Conservation (phyloP, 1,284 basidiomycete species). For the Porodaedalea pini region DNA sequence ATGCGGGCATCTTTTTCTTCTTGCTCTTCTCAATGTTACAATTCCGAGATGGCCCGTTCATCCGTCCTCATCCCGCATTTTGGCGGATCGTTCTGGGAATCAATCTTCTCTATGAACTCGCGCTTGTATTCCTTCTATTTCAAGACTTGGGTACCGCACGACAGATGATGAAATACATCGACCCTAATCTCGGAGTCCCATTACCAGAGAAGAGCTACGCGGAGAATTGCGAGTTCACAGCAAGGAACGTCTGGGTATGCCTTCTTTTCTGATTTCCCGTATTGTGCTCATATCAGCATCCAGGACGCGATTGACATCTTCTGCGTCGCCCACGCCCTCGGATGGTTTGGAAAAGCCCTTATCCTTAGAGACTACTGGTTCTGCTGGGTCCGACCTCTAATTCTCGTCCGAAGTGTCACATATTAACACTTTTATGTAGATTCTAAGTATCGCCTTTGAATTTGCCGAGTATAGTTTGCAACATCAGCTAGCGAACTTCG, state of each 20-base stretch:
- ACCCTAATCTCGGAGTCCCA: constrained; percentile 64
- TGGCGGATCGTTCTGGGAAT: constrained; percentile 73
- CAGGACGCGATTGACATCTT: constrained; percentile 80
- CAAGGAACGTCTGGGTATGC: constrained; percentile 62
- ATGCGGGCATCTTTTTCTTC: constrained; percentile 67
- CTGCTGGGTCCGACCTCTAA: constrained; percentile 62
- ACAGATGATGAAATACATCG: constrained; percentile 71
- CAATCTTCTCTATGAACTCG: constrained; percentile 77
- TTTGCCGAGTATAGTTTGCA: constrained; percentile 81
- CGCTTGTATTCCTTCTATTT: constrained; percentile 77
- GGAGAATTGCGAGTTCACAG: constrained; percentile 70
- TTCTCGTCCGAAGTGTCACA: constrained; percentile 14
- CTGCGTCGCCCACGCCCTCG: constrained; percentile 75
- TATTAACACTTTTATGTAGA: constrained; percentile 41
- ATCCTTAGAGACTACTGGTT: constrained; percentile 87
- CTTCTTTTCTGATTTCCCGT: not conserved
- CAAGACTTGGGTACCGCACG: constrained; percentile 78
- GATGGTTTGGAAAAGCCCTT: constrained; percentile 86
- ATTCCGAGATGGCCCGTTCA: constrained; percentile 80
- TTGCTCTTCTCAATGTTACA: constrained; percentile 79
- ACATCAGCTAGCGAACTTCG: constrained; percentile 80
- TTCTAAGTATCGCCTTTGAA: constrained; percentile 80
- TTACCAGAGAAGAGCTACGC: constrained; percentile 81
- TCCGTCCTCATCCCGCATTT: constrained; percentile 72
- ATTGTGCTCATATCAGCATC: not conserved